Evolutionary conservation across 495 filamentous ascomycete genomes (phyloP), one percentile per base, ranked within the genome.

Genomic region (Penicillium chermesinum): DNA sequence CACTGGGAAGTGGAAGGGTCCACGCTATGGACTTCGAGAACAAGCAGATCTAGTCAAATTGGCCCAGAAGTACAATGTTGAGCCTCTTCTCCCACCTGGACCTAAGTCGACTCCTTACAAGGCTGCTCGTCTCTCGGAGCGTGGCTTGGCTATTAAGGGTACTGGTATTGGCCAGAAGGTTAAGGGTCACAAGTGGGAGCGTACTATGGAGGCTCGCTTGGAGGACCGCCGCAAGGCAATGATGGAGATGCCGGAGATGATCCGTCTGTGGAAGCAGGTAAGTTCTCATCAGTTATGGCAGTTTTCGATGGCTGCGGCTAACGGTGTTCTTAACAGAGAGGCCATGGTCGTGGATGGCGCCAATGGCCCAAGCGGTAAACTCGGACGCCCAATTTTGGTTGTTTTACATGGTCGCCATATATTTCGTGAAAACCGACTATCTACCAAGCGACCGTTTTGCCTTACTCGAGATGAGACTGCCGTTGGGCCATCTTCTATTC

Each of bases 31-130:
- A 2, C 75, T 95, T 44, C 79, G 94, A 36, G 78, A 85, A 30
- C 93, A 98, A 75, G 91, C 91, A 7, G 91, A 96, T 47, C 75
- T 98, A 22, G 87, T 90, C 48, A 95, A 96, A 71, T 55, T 96
- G 50, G 90, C 93, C 5, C 73, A 77, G 42, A 75, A 85, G 49
- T 80, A 93, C 61, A 84, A 87, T 20, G 85, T 97, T 2, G 88
- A 95, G 65, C 81, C 87, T 47, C 69, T 97, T 50, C 68, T 98
- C 41, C 93, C 93, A 2, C 78, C 72, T 47, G 85, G 83, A 0
- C 70, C 71, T 33, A 98, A 98, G 76, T 79, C 82, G 48, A 84
- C 86, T 3, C 83, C 82, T 48, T 81, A 74, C 62, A 82, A 81
- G 66, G 69, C 84, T 57, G 69, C 70, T 62, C 78, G 78, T 62